Conservation (phyloP, 176 grass and related monocot species). For the Carex parvula region DNA sequence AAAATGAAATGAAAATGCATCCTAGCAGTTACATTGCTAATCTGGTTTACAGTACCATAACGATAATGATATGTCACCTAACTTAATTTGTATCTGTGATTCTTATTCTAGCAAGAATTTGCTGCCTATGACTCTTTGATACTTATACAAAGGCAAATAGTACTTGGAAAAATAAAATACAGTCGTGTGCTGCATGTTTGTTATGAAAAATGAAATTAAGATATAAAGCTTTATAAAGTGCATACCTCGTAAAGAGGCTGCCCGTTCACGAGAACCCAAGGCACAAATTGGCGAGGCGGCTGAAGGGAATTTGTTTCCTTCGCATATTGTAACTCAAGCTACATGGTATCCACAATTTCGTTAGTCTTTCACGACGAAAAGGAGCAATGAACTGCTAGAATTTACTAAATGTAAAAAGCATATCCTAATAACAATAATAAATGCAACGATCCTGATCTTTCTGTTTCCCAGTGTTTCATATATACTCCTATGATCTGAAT, state of each 20-base stretch:
- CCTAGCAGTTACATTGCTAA: too few species aligned
- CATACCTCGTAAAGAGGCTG: conserved; percentile 59
- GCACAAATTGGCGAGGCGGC: conserved; percentile 71
- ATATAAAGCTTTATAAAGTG: not conserved
- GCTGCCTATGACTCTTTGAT: not conserved
- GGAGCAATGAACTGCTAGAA: too few species aligned
- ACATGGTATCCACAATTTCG: not conserved
- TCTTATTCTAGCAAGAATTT: not conserved
- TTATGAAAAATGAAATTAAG: not conserved
- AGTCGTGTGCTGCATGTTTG: not conserved
- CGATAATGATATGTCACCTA: not conserved
- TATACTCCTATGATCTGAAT: not conserved
- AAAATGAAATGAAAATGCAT: not conserved
- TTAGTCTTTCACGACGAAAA: not conserved
- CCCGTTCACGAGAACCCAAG: conserved; percentile 71
- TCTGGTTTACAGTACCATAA: not conserved
- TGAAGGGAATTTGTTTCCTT: conserved; percentile 68
- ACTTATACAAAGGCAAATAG: not conserved
- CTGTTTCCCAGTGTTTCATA: not conserved
- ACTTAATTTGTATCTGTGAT: not conserved
- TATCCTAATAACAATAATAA: not conserved
- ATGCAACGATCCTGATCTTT: not conserved
- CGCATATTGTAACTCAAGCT: conserved; percentile 68
- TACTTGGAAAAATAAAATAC: not conserved
- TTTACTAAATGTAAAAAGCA: not conserved